A percentile compares a stretch with the other conserved stretches of the same genome.
Conservation (phyloP, 179 eudicot genomes). For the Drosera spatulata region DNA sequence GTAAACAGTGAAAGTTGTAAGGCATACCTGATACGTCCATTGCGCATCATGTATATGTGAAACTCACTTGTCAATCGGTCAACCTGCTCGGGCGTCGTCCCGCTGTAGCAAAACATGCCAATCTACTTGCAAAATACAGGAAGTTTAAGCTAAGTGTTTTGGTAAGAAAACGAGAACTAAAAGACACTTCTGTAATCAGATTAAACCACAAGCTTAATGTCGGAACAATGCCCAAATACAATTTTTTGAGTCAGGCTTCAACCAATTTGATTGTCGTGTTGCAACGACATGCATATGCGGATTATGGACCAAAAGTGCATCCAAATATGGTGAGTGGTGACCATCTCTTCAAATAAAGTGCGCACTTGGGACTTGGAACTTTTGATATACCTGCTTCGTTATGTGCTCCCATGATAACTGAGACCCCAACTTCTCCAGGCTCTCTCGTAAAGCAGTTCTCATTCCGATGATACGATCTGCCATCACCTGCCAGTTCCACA, state of each 20-base stretch:
- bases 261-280: no score
- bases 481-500: constrained; percentile 80
- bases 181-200: no score
- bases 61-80: constrained; percentile 76
- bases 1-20: background rate
- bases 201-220: no score
- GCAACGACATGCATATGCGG: no score
- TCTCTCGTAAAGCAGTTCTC: constrained; percentile 71
- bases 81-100: constrained; percentile 93
- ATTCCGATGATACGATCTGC: constrained; percentile 95
- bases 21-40: constrained; percentile 86
- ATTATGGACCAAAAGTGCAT: no score
- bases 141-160: no score
- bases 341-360: no score
- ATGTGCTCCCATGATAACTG: constrained; percentile 93
- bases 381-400: constrained; percentile 68
- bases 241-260: no score
- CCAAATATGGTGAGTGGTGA: no score
- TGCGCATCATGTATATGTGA: constrained; percentile 88
- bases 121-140: constrained; percentile 40
- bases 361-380: background rate
- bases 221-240: no score
- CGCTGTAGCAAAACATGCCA: constrained; percentile 99
- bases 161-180: no score
- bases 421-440: constrained; percentile 80